A percentile compares a stretch with the other conserved stretches of the same genome.
Conservation (phyloP, 2,329 filamentous ascomycete species). For the Alternaria ethzedia region DNA sequence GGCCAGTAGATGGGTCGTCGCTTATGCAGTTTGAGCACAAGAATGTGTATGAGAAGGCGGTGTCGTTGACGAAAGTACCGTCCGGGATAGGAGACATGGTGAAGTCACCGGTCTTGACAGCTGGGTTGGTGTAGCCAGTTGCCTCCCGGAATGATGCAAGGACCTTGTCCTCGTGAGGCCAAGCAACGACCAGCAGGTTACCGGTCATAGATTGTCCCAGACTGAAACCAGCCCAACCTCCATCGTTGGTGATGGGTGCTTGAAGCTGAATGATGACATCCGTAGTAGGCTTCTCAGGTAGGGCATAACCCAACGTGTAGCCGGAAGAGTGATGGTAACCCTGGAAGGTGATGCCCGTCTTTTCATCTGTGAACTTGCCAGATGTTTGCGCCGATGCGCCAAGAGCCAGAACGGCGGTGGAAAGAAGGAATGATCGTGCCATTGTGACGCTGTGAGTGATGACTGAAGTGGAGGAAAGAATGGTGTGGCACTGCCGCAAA, state of each 20-base stretch:
- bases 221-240: conserved; percentile 60
- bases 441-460: conserved; percentile 23
- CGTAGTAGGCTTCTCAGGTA: conserved; percentile 56
- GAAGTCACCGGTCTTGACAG: conserved; percentile 52
- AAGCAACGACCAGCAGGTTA: conserved; percentile 60
- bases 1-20: conserved; percentile 22
- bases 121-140: conserved; percentile 57
- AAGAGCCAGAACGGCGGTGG: conserved; percentile 33
- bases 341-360: conserved; percentile 44
- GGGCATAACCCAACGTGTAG: conserved; percentile 59
- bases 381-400: conserved; percentile 35
- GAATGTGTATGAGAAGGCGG: conserved; percentile 63
- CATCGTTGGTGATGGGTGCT: conserved; percentile 52
- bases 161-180: conserved; percentile 58
- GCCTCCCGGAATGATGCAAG: conserved; percentile 56
- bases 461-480: conserved; percentile 18
- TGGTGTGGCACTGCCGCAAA: conserved; percentile 32
- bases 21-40: conserved; percentile 54
- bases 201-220: conserved; percentile 58
- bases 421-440: conserved; percentile 37
- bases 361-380: conserved; percentile 37
- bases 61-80: conserved; percentile 61
- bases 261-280: conserved; percentile 64
- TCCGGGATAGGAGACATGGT: conserved; percentile 56
- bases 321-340: conserved; percentile 45